A percentile compares a stretch with the other conserved stretches of the same genome.
Evolutionary conservation across 805 yeast species (phyloP).

Genomic region (Kodamaea neixiangensis): DNA sequence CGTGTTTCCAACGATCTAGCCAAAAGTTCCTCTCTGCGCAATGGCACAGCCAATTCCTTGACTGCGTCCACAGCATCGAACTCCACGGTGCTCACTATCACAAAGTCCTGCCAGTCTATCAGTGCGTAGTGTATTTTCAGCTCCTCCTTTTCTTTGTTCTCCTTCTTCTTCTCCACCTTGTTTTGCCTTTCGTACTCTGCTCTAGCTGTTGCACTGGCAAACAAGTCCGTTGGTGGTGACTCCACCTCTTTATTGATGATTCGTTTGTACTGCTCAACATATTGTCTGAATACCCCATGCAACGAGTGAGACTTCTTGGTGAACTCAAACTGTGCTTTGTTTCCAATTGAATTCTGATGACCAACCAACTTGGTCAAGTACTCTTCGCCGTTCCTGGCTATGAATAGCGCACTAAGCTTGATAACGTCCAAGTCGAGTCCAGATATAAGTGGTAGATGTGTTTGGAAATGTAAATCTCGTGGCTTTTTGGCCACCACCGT

Average conservation of each 20-base stretch:
- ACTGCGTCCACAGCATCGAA: slow-evolving; percentile 63
- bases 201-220: slow-evolving; percentile 50
- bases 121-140: slow-evolving; percentile 59
- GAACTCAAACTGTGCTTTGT: slow-evolving; percentile 67
- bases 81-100: slow-evolving; percentile 65
- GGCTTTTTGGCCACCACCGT: slow-evolving; percentile 2
- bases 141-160: slow-evolving; percentile 38
- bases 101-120: slow-evolving; percentile 87
- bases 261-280: slow-evolving; percentile 55
- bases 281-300: slow-evolving; percentile 49
- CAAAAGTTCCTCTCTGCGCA: slow-evolving; percentile 59
- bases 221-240: slow-evolving; percentile 27
- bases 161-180: slow-evolving; percentile 30
- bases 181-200: slow-evolving; percentile 53
- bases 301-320: slow-evolving; percentile 60
- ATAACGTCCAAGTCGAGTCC: slow-evolving; percentile 66
- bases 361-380: slow-evolving; percentile 35
- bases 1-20: slow-evolving; percentile 61
- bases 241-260: slow-evolving; percentile 7
- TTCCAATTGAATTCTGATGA: slow-evolving; percentile 38
- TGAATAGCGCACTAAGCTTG: slow-evolving; percentile 69
- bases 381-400: slow-evolving; percentile 58
- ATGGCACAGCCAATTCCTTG: slow-evolving; percentile 56
- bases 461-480: slow-evolving; percentile 7
- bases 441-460: slow-evolving; percentile 46